Evolutionary conservation across 495 filamentous ascomycete species (phyloP), one percentile per base, ranked within the genome.

Genomic region (Daldinia vernicosa): DNA sequence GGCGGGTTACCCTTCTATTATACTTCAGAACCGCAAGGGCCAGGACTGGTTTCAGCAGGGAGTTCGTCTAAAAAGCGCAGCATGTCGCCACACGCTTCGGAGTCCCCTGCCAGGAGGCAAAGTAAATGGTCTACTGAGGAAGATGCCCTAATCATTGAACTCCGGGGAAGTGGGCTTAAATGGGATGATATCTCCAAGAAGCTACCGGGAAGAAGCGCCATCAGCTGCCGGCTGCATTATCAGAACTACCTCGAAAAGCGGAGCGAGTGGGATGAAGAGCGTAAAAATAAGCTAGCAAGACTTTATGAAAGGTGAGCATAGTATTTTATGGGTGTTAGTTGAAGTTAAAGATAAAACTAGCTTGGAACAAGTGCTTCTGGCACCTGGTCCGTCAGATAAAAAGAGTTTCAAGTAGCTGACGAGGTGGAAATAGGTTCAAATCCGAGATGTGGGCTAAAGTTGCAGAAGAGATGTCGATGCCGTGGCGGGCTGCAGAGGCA

Each of bases 131-230:
- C 91, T 39, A 84, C 90, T 1, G 92, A 97, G 45, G 95, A 99
- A 80, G 93, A 98, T 77, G 89, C 90, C 43, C 75, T 94, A 56
- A 97, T 97, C 77, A 97, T 97, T 64, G 90, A 93, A 74, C 85
- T 99, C 63, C 89, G 95, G 27, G 92, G 92, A 33, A 89, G 86
- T 70, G 93, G 93, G 9, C 95, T 96, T 91, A 98, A 98, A 74
- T 99, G 95, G 95, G 95, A 98, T 70, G 96, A 99, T 80, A 97
- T 99, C 76, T 94, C 92, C 62, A 93, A 92, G 81, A 87, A 89
- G 17, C 84, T 98, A 24, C 93, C 94, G 1, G 95, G 95, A 62
- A 89, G 95, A 66, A 97, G 92, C 80, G 89, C 93, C 45, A 97
- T 97, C 72, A 94, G 92, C 64, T 99, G 95, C 79, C 89, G 95